Conservation (phyloP, 768 basidiomycete species). For the Collybiopsis confluens region DNA sequence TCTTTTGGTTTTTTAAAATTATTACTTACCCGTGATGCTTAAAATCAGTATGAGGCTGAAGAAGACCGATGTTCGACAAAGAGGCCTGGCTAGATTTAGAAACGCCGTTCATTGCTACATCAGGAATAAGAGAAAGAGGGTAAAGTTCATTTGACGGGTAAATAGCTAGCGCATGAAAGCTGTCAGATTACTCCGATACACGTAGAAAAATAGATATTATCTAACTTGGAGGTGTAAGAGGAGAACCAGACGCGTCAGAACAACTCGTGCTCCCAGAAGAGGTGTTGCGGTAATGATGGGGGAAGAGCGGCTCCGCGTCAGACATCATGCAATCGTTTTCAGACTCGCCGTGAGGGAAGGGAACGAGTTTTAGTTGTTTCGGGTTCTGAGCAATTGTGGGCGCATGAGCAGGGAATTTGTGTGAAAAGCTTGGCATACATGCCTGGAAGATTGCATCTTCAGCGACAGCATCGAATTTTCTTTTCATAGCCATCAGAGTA, state of each 20-base stretch:
- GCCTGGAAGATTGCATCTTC: slow-evolving; percentile 53
- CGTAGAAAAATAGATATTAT: too few species aligned
- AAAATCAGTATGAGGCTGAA: slow-evolving; percentile 61
- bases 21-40: slow-evolving; percentile 76
- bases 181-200: too few species aligned
- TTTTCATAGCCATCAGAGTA: slow-evolving; percentile 62
- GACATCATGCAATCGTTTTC: slow-evolving; percentile 73
- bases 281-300: slow-evolving; percentile 49
- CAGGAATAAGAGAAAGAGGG: slow-evolving; percentile 47
- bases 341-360: slow-evolving; percentile 62
- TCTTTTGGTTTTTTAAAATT: slow-evolving; percentile 2
- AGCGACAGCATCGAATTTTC: slow-evolving; percentile 63
- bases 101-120: slow-evolving; percentile 44
- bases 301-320: slow-evolving; percentile 54
- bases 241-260: slow-evolving; percentile 49
- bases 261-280: slow-evolving; percentile 63
- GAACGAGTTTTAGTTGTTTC: slow-evolving; percentile 72
- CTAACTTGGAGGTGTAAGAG: slow-evolving; percentile 42
- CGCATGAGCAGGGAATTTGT: neutral
- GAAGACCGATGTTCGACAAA: slow-evolving; percentile 52
- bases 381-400: slow-evolving; percentile 33
- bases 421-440: slow-evolving; percentile 13
- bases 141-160: slow-evolving; percentile 66
- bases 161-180: slow-evolving; percentile 12
- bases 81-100: slow-evolving; percentile 38